phyloP scores from a whole-genome alignment of 2,329 filamentous ascomycete genomes.

The Ophiostoma australiae region DNA sequence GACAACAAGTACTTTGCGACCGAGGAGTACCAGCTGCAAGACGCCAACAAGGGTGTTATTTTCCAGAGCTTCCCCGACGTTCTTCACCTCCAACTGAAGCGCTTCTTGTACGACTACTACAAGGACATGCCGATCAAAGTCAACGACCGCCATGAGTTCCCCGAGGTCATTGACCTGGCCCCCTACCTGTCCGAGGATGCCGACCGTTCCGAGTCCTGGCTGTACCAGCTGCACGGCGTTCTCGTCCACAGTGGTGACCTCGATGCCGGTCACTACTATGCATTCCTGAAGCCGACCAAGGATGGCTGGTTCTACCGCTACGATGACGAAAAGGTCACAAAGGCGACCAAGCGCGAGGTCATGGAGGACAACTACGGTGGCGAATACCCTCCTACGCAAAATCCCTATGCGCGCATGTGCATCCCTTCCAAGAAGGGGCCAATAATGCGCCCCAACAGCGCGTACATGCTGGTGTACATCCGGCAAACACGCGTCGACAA shows the following conservation, averaged over 20 bases:
- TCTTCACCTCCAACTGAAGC: constrained; percentile 88
- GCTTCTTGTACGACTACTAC: constrained; percentile 96
- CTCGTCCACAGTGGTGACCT: constrained; percentile 94
- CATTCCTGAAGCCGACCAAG: constrained; percentile 88
- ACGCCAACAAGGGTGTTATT: constrained; percentile 96
- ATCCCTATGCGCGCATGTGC: constrained; percentile 43
- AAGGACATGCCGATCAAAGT: constrained; percentile 99
- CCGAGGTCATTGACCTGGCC: constrained; percentile 74
- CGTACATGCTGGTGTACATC: constrained; percentile 98
- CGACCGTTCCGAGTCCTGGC: constrained; percentile 82
- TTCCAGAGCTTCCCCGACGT: constrained; percentile 94
- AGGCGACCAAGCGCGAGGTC: constrained; percentile 83
- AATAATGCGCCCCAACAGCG: constrained; percentile 68
- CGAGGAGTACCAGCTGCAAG: constrained; percentile 84
- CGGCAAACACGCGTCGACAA: constrained; percentile 79
- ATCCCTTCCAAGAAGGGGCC: constrained; percentile 50
- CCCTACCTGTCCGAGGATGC: constrained; percentile 83
- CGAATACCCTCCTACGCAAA: constrained; percentile 56
- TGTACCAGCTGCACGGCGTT: constrained; percentile 90
- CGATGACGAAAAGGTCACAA: constrained; percentile 95
- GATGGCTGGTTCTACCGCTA: constrained; percentile 96
- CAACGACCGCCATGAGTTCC: constrained; percentile 87
- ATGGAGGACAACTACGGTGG: constrained; percentile 96
- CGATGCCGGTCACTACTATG: constrained; percentile 97
- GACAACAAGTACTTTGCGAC: constrained; percentile 98